A percentile compares a stretch with the other conserved stretches of the same genome.
These are phyloP conservation scores for Eucalyptus regnans DNA, from an alignment of 345 rosid species.

Conservation along the genomic window DNA sequence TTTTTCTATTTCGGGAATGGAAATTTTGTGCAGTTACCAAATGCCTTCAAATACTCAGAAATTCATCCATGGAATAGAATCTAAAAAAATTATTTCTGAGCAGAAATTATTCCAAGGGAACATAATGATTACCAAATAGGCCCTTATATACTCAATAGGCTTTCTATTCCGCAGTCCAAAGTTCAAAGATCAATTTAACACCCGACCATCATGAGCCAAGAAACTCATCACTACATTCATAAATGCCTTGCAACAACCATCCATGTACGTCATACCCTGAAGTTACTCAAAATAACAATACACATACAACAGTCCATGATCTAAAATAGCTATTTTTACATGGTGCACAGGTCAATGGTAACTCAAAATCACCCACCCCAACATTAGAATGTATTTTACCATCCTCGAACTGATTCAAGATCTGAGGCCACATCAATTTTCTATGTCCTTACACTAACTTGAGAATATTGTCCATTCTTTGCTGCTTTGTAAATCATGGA, in stretches of 20 bases:
- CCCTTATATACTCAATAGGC: not conserved
- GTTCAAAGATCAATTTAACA: not conserved
- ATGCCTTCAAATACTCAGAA: too few species aligned
- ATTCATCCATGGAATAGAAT: too few species aligned
- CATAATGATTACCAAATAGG: too few species aligned
- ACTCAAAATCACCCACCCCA: not conserved
- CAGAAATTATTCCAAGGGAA: too few species aligned
- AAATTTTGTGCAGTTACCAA: too few species aligned
- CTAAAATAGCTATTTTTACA: not conserved
- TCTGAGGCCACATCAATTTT: not conserved
- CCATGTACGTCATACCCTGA: not conserved
- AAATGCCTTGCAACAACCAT: not conserved
- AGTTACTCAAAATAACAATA: not conserved
- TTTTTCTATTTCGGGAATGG: too few species aligned
- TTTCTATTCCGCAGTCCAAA: not conserved
- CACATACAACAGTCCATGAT: not conserved
- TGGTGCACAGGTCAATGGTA: not conserved
- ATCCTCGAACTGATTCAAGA: not conserved
- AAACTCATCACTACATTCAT: not conserved
- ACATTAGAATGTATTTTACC: not conserved
- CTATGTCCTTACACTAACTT: not conserved
- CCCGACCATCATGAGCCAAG: not conserved
- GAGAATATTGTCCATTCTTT: not conserved
- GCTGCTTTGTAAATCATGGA: not conserved
- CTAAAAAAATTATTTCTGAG: too few species aligned